Base-by-base conservation (phyloP, 2,329 filamentous ascomycete genomes). In the Botrytis galanthina region DNA sequence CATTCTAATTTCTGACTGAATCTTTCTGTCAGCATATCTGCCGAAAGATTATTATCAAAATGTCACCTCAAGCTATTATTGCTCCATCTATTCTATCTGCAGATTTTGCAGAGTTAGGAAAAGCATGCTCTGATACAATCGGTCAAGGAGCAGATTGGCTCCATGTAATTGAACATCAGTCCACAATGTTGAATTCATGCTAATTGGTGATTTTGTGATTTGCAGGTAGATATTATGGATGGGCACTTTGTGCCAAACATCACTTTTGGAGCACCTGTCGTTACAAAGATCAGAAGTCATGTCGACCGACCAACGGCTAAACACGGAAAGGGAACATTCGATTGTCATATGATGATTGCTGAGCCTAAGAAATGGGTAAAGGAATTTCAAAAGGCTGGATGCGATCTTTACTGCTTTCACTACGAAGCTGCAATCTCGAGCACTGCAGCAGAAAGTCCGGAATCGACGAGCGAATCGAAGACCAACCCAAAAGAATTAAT, bases 281-380 rank as follows among this genome's bases (percentile, higher is more conserved):
- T 99, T 63, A 95, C 94, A 78, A 97, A 95, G 86, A 96, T 99
- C 80, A 91, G 96, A 76, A 87, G 89, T 63, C 93, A 97, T 80
- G 95, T 99, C 79, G 91, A 93, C 73, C 87, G 88, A 78, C 95
- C 94, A 4, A 86, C 86, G 59, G 85, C 87, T 70, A 87, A 87
- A 48, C 86, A 92, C 78, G 94, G 93, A 71, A 92, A 91, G 79
- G 96, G 96, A 75, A 98, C 95, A 22, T 99, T 99, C 82, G 96
- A 99, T 84, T 99, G 96, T 87, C 96, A 99, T 84, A 98, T 99
- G 96, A 99, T 99, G 96, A 97, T 99, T 81, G 91, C 94, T 80
- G 95, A 99, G 95, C 96, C 96, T 78, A 97, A 98, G 87, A 95
- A 94, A 87, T 99, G 96, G 96, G 95, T 98, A 79, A 93, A 93